phyloP scores from a whole-genome alignment of 768 basidiomycete species.

The Suillus fuscotomentosus region DNA sequence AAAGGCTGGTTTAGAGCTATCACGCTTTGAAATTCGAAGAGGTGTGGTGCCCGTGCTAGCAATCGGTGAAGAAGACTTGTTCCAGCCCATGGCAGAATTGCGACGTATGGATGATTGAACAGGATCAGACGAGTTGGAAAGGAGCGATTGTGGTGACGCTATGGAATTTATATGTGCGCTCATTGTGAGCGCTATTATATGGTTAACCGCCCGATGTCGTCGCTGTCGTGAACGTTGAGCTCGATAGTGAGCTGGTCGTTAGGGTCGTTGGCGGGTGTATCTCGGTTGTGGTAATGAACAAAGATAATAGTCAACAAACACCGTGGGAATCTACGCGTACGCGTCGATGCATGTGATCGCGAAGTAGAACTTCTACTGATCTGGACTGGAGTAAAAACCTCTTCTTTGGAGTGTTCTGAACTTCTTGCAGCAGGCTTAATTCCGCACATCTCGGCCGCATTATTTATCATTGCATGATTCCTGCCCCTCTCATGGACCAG shows the following conservation, averaged over 20 bases:
- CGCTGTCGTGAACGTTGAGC: slow-evolving; percentile 15
- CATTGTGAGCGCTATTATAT: slow-evolving; percentile 23
- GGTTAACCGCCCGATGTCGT: slow-evolving; percentile 13
- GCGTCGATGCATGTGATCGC: slow-evolving; percentile 31
- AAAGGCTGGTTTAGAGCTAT: slow-evolving; percentile 32
- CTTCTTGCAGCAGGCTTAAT: background rate
- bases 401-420: background rate
- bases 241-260: slow-evolving; percentile 7
- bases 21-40: slow-evolving; percentile 58
- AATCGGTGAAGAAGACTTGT: slow-evolving; percentile 38
- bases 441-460: background rate
- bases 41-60: slow-evolving; percentile 46
- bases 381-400: background rate
- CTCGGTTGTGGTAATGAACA: slow-evolving; percentile 9
- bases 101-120: slow-evolving; percentile 63
- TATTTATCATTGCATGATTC: background rate
- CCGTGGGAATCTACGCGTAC: slow-evolving; percentile 28
- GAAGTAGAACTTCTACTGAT: background rate
- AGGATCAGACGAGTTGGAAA: slow-evolving; percentile 61
- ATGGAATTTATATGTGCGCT: slow-evolving; percentile 21
- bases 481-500: background rate
- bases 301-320: slow-evolving; percentile 10
- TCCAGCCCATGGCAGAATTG: slow-evolving; percentile 51
- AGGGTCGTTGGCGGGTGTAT: slow-evolving; percentile 11
- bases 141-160: slow-evolving; percentile 44